phyloP scores from a whole-genome alignment of 306 rosid species.

The Nissolia schottii region DNA sequence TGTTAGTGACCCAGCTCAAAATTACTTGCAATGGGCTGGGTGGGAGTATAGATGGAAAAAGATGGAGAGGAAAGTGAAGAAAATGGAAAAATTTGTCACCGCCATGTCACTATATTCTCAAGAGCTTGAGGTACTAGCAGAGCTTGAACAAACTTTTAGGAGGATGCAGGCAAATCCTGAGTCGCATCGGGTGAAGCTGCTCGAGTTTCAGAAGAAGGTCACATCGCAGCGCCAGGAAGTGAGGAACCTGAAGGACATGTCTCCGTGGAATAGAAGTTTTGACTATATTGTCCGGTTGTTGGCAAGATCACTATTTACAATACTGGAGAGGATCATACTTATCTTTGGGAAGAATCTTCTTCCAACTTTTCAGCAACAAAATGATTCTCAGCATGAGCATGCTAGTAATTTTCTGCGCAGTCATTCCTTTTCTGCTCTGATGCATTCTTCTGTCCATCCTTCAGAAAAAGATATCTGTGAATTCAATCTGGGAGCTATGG shows the following conservation, averaged over 20 bases:
- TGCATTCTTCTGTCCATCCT: constrained; percentile 47
- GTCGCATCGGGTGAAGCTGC: constrained; percentile 34
- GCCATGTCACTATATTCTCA: constrained; percentile 55
- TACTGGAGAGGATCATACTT: constrained; percentile 67
- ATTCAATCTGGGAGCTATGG: constrained; percentile 38
- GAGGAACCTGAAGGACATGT: constrained; percentile 58
- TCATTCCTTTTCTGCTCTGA: constrained; percentile 51
- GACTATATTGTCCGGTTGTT: constrained; percentile 74
- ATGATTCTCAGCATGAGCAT: constrained; percentile 23
- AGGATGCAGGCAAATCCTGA: constrained; percentile 60
- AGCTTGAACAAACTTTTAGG: constrained; percentile 70
- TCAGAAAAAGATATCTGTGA: constrained; percentile 37
- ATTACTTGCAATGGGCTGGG: constrained; percentile 54
- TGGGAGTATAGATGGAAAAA: constrained; percentile 74
- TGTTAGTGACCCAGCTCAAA: constrained; percentile 50
- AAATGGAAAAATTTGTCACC: constrained; percentile 66
- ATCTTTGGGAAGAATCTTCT: constrained; percentile 44
- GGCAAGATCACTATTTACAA: constrained; percentile 67
- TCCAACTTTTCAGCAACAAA: constrained; percentile 27
- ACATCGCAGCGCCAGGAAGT: constrained; percentile 66
- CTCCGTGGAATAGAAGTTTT: constrained; percentile 72
- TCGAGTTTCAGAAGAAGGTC: constrained; percentile 71
- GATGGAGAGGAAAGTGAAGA: constrained; percentile 85
- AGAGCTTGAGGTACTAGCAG: constrained; percentile 73
- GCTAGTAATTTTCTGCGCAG: constrained; percentile 47